Percentiles rank a stretch among this genome's conserved stretches.
Evolutionary conservation across 202 grass and related monocot genomes (phyloP).

Genomic region (Zizania palustris): DNA sequence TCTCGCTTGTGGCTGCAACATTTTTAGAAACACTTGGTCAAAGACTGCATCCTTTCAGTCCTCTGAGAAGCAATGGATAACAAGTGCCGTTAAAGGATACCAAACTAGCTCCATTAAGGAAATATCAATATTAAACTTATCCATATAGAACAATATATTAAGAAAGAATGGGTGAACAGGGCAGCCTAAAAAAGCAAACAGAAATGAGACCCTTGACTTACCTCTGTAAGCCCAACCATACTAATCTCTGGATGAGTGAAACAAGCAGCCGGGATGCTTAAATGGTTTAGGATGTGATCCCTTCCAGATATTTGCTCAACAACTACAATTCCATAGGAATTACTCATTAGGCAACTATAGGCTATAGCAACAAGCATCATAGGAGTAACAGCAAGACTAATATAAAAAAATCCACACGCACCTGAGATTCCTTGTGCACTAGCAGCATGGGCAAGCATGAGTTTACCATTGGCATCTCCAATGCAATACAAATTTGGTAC

Average conservation of each 20-base stretch:
- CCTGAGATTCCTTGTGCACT: conserved; percentile 99
- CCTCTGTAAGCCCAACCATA: conserved; percentile 98
- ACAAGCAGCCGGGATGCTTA: conserved; percentile 93
- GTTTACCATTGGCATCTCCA: conserved; percentile 95
- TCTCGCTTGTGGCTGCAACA: conserved; percentile 90
- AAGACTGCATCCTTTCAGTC: not conserved
- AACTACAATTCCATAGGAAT: conserved; percentile 54
- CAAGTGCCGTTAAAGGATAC: conserved; percentile 9
- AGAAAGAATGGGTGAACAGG: conserved; percentile 1
- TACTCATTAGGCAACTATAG: conserved; percentile 22
- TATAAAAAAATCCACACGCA: conserved; percentile 22
- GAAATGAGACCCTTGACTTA: conserved; percentile 33
- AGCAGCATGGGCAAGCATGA: conserved; percentile 99
- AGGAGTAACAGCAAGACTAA: conserved; percentile 21
- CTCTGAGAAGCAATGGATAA: not conserved
- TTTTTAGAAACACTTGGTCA: conserved; percentile 27
- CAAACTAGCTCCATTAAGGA: conserved; percentile 10
- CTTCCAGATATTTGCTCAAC: conserved; percentile 80
- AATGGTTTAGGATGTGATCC: conserved; percentile 88
- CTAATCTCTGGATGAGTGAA: conserved; percentile 99
- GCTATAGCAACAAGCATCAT: conserved; percentile 13
- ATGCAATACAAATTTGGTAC: conserved; percentile 97
- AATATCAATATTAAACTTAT: conserved; percentile 2
- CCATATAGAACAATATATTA: not conserved
- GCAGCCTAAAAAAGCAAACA: conserved; percentile 18